Conservation (phyloP, 2,329 filamentous ascomycete genomes). For the Atkinsonella texensis region DNA sequence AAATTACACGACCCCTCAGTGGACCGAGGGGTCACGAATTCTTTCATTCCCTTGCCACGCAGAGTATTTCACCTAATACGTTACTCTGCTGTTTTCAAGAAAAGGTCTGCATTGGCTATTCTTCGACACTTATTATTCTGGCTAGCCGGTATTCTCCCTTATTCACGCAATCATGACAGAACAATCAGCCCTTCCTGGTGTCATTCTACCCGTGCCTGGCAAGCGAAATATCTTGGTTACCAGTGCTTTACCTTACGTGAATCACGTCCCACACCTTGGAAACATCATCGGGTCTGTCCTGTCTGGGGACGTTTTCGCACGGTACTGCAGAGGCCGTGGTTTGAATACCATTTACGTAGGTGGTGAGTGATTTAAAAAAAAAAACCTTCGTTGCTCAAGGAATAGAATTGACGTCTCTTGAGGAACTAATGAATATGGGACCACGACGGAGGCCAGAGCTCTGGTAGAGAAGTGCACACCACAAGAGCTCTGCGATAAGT, state of each 20-base stretch:
- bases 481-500: slow-evolving; percentile 70
- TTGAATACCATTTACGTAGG: slow-evolving; percentile 66
- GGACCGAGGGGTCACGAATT: too few relatives aligned
- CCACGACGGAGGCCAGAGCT: slow-evolving; percentile 79
- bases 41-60: too few relatives aligned
- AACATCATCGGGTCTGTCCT: slow-evolving; percentile 7
- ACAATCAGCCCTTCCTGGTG: too few relatives aligned
- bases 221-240: slow-evolving; percentile 6
- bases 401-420: not conserved
- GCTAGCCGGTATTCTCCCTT: too few relatives aligned
- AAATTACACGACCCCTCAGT: too few relatives aligned
- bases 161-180: too few relatives aligned
- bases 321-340: slow-evolving; percentile 53
- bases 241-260: slow-evolving; percentile 6
- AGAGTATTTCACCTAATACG: too few relatives aligned
- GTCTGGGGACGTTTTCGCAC: slow-evolving; percentile 3
- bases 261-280: slow-evolving; percentile 6
- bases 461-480: slow-evolving; percentile 67
- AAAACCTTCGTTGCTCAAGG: too few relatives aligned
- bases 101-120: too few relatives aligned
- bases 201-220: not conserved
- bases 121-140: too few relatives aligned
- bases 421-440: slow-evolving; percentile 64
- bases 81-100: too few relatives aligned
- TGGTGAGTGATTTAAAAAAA: slow-evolving; percentile 26